Evolutionary conservation across 2,329 filamentous ascomycete species (phyloP), one percentile per base, ranked within the genome.

Genomic region (Aspergillus sp.): DNA sequence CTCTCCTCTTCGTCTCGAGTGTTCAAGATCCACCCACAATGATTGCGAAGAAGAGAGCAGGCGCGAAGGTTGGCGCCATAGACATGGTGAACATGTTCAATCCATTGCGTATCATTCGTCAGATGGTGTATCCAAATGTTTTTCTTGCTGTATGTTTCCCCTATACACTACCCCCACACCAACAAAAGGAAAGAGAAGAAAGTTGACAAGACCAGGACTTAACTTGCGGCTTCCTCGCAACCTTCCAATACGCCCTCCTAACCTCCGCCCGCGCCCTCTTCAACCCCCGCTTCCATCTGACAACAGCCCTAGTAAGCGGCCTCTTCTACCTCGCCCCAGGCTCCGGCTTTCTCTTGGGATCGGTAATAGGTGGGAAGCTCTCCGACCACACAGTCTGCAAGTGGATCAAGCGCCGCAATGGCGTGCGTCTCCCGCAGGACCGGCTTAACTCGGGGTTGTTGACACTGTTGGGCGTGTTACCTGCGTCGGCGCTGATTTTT

Each of bases 311-410:
- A 7, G 76, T 86, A 54, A 80, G 77, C 1, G 85, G 84, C 0
- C 74, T 89, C 2, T 88, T 90, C 69, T 90, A 88, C 61, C 79
- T 89, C 23, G 83, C 85, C 0, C 86, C 86, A 0, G 86, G 85
- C 2, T 76, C 75, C 27, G 85, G 86, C 0, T 89, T 88, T 58
- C 66, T 89, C 0, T 45, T 82, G 0, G 85, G 85, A 1, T 86
- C 83, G 2, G 80, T 88, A 57, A 69, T 85, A 44, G 85, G 86
- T 17, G 86, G 86, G 1, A 76, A 79, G 20, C 83, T 82, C 65
- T 83, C 85, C 0, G 86, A 89, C 61, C 72, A 75, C 46, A 78
- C 80, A 0, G 84, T 88, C 10, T 80, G 78, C 50, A 74, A 73
- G 44, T 88, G 80, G 70, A 85, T 86, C 42, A 62, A 63, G 3